These are phyloP conservation scores for Nothophytophthora sp. DNA, from an alignment of 352 stramenopile species.

Conservation along the genomic window DNA sequence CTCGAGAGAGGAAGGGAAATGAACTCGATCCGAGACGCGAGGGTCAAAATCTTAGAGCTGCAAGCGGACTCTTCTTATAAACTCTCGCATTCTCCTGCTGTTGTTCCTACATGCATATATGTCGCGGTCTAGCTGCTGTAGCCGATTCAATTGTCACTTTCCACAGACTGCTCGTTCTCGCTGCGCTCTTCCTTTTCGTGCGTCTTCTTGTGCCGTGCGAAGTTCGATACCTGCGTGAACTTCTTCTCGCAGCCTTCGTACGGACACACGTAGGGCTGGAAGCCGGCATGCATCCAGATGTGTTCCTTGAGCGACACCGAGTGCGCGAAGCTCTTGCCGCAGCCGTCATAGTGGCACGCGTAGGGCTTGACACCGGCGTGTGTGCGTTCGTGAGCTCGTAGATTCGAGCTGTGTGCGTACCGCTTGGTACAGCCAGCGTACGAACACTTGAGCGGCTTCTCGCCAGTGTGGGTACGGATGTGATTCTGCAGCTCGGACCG, in stretches of 20 bases:
- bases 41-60: too few relatives aligned
- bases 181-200: slow-evolving; percentile 77
- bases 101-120: slow-evolving; percentile 4
- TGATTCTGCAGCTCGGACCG: slow-evolving; percentile 88
- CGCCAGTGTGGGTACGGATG: slow-evolving; percentile 89
- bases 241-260: slow-evolving; percentile 89
- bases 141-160: slow-evolving; percentile 40
- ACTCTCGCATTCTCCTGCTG: background rate
- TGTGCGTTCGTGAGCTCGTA: slow-evolving; percentile 91
- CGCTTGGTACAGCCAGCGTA: slow-evolving; percentile 86
- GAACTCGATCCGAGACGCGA: too few relatives aligned
- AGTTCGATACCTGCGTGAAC: slow-evolving; percentile 90
- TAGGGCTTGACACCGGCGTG: slow-evolving; percentile 91
- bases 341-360: slow-evolving; percentile 89
- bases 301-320: slow-evolving; percentile 92
- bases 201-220: slow-evolving; percentile 87
- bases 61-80: slow-evolving; percentile 25
- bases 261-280: slow-evolving; percentile 92
- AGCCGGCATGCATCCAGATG: slow-evolving; percentile 91
- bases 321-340: slow-evolving; percentile 90
- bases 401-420: slow-evolving; percentile 91
- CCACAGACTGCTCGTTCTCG: slow-evolving; percentile 49
- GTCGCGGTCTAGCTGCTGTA: background rate
- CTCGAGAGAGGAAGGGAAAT: too few relatives aligned
- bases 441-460: slow-evolving; percentile 90